Evolutionary conservation across 148 eudicot species (phyloP).

Genomic region (Oxyria digyna): DNA sequence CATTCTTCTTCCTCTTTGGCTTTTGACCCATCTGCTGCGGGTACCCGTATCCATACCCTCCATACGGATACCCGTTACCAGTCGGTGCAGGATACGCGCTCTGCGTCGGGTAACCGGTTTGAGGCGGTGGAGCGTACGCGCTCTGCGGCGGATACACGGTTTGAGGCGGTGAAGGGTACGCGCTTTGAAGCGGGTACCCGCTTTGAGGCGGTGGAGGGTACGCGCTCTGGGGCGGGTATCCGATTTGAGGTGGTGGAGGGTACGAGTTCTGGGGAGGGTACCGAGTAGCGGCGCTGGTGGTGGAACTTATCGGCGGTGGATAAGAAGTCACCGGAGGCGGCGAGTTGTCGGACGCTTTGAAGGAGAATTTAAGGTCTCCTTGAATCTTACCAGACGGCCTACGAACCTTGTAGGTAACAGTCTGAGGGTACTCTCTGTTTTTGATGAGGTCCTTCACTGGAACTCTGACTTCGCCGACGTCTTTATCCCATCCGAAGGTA

Average conservation of each 20-base stretch:
- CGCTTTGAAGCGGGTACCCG: too few species aligned
- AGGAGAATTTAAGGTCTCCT: conserved; percentile 25
- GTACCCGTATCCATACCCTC: conserved; percentile 16
- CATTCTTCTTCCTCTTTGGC: conserved; percentile 26
- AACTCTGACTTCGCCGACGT: too few species aligned
- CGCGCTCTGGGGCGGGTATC: background rate
- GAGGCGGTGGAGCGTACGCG: conserved; percentile 11
- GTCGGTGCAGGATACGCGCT: conserved; percentile 14
- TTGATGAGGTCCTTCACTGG: conserved; percentile 26
- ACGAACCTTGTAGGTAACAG: conserved; percentile 24
- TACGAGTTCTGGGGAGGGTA: background rate
- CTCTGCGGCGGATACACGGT: conserved; percentile 10
- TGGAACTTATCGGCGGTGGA: too few species aligned
- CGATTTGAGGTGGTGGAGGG: conserved; percentile 1
- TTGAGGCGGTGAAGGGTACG: too few species aligned
- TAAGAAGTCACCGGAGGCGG: conserved; percentile 3
- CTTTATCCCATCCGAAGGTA: conserved; percentile 29
- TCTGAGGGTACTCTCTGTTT: conserved; percentile 13
- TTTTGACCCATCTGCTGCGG: conserved; percentile 16
- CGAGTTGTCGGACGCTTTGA: conserved; percentile 13
- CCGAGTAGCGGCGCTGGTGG: background rate
- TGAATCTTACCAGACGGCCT: conserved; percentile 16
- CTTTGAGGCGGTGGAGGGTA: conserved; percentile 9
- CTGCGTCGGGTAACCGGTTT: too few species aligned
- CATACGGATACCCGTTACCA: background rate